Evolutionary conservation across 495 filamentous ascomycete genomes (phyloP).

Genomic region (Apiosordaria backusii): DNA sequence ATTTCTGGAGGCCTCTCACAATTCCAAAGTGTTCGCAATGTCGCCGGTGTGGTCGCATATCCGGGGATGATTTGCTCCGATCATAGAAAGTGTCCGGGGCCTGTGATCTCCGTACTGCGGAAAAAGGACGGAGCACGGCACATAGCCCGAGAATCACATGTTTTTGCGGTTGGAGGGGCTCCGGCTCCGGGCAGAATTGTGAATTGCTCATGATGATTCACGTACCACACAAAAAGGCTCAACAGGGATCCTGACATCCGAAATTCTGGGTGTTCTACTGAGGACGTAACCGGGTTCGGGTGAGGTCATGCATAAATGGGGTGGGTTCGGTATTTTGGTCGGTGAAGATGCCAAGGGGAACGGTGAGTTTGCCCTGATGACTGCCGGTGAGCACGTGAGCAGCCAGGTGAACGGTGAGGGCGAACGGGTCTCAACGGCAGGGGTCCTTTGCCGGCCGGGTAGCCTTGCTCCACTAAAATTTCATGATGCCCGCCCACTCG

Average conservation of each 20-base stretch:
- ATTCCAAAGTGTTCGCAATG: background rate
- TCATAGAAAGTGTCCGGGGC: background rate
- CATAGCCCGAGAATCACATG: background rate
- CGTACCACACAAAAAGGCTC: background rate
- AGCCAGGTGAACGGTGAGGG: background rate
- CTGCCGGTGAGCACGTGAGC: background rate
- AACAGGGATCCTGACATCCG: background rate
- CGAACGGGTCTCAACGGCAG: background rate
- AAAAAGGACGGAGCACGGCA: background rate
- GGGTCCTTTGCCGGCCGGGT: background rate
- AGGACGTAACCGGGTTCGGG: too few relatives aligned
- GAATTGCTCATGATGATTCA: background rate
- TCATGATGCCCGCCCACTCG: slow-evolving; percentile 13
- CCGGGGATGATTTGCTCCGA: background rate
- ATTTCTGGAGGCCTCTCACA: background rate
- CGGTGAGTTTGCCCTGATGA: background rate
- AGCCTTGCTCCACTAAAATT: slow-evolving; percentile 11
- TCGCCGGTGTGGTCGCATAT: background rate
- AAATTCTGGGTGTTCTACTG: background rate
- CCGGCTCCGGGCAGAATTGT: background rate
- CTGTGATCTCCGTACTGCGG: background rate
- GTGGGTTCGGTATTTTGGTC: background rate
- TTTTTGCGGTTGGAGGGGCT: background rate
- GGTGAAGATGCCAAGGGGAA: background rate
- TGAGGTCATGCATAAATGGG: background rate